Percentiles rank a stretch among this genome's conserved stretches.
Conservation (phyloP, 2,329 filamentous ascomycete genomes). For the Botrytis squamosa region DNA sequence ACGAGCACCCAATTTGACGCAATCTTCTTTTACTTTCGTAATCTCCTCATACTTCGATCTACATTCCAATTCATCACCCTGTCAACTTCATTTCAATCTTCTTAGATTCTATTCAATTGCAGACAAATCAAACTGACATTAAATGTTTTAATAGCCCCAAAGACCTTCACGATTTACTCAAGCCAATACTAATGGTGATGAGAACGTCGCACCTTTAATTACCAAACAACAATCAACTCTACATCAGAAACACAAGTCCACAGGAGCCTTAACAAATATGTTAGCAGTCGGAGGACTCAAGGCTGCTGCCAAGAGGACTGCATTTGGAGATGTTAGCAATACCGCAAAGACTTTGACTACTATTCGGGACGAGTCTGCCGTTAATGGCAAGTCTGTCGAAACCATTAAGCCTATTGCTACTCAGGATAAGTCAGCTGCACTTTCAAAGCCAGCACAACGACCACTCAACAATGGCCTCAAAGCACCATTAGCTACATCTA, state of each 20-base stretch:
- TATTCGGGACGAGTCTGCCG: constrained; percentile 56
- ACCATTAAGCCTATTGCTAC: constrained; percentile 34
- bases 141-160: constrained; percentile 59
- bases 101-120: constrained; percentile 20
- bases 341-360: constrained; percentile 44
- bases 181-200: constrained; percentile 61
- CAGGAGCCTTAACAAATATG: constrained; percentile 56
- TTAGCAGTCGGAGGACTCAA: constrained; percentile 57
- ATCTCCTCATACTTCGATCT: constrained; percentile 21
- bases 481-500: constrained; percentile 16
- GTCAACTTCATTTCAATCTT: constrained; percentile 27
- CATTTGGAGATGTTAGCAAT: constrained; percentile 82
- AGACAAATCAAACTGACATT: constrained; percentile 31
- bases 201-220: constrained; percentile 59
- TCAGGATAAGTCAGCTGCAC: constrained; percentile 46
- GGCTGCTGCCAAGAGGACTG: constrained; percentile 69
- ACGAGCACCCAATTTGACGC: background rate
- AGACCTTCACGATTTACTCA: constrained; percentile 59
- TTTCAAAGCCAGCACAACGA: constrained; percentile 62
- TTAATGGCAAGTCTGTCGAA: constrained; percentile 46
- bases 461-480: constrained; percentile 42
- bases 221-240: constrained; percentile 54
- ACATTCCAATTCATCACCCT: constrained; percentile 28
- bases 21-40: constrained; percentile 5
- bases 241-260: constrained; percentile 82